These are phyloP conservation scores for Monosporascus sp. DNA, from an alignment of 2,329 filamentous ascomycete genomes.

Conservation along the genomic window DNA sequence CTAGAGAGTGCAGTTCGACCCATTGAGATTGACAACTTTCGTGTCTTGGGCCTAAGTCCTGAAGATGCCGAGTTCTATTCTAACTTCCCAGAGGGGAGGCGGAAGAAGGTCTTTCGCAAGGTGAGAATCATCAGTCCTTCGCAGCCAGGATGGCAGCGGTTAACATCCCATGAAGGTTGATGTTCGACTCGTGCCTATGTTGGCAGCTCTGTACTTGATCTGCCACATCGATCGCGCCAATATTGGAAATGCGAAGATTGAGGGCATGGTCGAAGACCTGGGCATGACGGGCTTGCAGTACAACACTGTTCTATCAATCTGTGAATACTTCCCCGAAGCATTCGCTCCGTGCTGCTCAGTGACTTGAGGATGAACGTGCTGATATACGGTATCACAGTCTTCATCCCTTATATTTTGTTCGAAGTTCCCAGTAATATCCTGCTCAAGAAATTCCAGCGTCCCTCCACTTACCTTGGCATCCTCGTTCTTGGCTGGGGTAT, in stretches of 20 bases:
- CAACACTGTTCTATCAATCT: constrained; percentile 36
- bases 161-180: constrained; percentile 17
- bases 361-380: neutral
- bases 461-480: constrained; percentile 57
- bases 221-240: constrained; percentile 52
- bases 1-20: constrained; percentile 15
- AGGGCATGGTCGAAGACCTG: constrained; percentile 37
- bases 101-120: constrained; percentile 21
- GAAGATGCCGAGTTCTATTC: constrained; percentile 25
- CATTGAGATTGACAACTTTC: constrained; percentile 22
- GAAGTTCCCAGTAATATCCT: constrained; percentile 60
- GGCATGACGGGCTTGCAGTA: constrained; percentile 44
- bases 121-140: constrained; percentile 6
- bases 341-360: neutral
- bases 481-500: constrained; percentile 51
- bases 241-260: constrained; percentile 41
- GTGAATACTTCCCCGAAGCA: constrained; percentile 50
- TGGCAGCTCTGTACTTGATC: constrained; percentile 52
- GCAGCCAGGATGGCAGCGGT: neutral
- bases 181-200: constrained; percentile 31
- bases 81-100: constrained; percentile 14
- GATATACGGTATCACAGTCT: neutral
- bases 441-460: constrained; percentile 54
- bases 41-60: constrained; percentile 23
- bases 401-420: constrained; percentile 50